Evolutionary conservation across 2,329 filamentous ascomycete genomes (phyloP).

Genomic region (Ceratocystis cubensis): DNA sequence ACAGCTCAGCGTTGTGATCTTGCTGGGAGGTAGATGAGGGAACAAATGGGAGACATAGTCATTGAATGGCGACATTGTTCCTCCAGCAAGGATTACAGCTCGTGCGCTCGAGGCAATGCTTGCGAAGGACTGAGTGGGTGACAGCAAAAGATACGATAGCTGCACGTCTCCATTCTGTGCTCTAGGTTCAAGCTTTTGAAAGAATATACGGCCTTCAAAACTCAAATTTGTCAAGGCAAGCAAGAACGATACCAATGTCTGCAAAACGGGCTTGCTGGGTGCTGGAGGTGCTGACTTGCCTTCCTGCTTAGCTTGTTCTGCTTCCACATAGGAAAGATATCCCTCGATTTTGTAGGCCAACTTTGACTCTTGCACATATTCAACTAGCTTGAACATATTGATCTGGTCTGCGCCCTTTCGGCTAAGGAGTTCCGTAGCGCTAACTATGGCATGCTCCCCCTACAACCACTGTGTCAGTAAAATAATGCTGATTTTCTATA

Average conservation of each 20-base stretch:
- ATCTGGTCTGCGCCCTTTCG: slow-evolving; percentile 89
- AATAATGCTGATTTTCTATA: not conserved
- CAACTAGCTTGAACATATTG: slow-evolving; percentile 77
- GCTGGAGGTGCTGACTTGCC: slow-evolving; percentile 20
- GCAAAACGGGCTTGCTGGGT: slow-evolving; percentile 38
- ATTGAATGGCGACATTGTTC: slow-evolving; percentile 93
- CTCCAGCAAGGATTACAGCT: slow-evolving; percentile 81
- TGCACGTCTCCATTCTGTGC: slow-evolving; percentile 36
- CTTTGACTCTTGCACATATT: slow-evolving; percentile 84
- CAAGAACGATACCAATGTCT: slow-evolving; percentile 51
- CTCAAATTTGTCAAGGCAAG: slow-evolving; percentile 77
- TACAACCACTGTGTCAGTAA: slow-evolving; percentile 23
- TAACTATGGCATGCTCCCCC: slow-evolving; percentile 52
- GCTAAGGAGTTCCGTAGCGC: slow-evolving; percentile 58
- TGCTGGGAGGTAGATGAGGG: slow-evolving; percentile 50
- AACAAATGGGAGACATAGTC: slow-evolving; percentile 84
- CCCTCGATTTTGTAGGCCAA: slow-evolving; percentile 89
- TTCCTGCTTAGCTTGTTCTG: slow-evolving; percentile 31
- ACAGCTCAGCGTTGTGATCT: slow-evolving; percentile 74
- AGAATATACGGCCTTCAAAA: slow-evolving; percentile 54
- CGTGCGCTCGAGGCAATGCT: slow-evolving; percentile 74
- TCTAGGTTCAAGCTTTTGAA: slow-evolving; percentile 35
- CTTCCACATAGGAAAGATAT: slow-evolving; percentile 55
- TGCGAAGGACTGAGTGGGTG: slow-evolving; percentile 82
- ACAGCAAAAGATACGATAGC: slow-evolving; percentile 76